Percentiles rank a stretch among this genome's conserved stretches.
These are phyloP conservation scores for Colletotrichum tofieldiae DNA, from an alignment of 2,329 filamentous ascomycete genomes.

Conservation along the genomic window DNA sequence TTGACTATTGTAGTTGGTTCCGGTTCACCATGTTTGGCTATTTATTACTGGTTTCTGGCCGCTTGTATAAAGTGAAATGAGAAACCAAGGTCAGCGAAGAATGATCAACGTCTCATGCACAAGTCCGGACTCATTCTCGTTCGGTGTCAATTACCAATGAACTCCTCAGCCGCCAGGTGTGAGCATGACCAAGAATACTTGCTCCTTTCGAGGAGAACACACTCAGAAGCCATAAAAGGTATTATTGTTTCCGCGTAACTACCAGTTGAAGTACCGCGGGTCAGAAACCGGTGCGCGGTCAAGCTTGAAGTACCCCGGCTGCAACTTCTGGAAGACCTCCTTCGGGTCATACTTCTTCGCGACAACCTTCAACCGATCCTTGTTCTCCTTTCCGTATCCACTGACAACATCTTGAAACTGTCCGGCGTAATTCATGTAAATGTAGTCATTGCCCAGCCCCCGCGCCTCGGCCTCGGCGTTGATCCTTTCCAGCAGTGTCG, in stretches of 20 bases:
- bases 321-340: constrained; percentile 52
- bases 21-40: too few species aligned
- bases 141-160: too few species aligned
- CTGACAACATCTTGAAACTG: constrained; percentile 55
- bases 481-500: constrained; percentile 43
- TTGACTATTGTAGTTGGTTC: too few species aligned
- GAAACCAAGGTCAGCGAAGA: too few species aligned
- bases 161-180: too few species aligned
- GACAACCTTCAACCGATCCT: constrained; percentile 49
- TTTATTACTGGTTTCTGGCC: too few species aligned
- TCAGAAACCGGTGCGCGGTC: constrained; percentile 40
- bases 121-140: too few species aligned
- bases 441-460: constrained; percentile 44
- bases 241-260: neutral
- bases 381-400: constrained; percentile 57
- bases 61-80: too few species aligned
- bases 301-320: constrained; percentile 52
- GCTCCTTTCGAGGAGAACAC: too few species aligned
- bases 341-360: constrained; percentile 53
- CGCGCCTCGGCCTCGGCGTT: constrained; percentile 37
- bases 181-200: too few species aligned
- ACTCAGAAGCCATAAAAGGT: too few species aligned
- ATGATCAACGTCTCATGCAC: too few species aligned
- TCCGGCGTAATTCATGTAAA: constrained; percentile 63
- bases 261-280: constrained; percentile 33